Evolutionary conservation across 176 grass and related monocot genomes (phyloP), one percentile per base, ranked within the genome.

Genomic region (Aegilops longissima): DNA sequence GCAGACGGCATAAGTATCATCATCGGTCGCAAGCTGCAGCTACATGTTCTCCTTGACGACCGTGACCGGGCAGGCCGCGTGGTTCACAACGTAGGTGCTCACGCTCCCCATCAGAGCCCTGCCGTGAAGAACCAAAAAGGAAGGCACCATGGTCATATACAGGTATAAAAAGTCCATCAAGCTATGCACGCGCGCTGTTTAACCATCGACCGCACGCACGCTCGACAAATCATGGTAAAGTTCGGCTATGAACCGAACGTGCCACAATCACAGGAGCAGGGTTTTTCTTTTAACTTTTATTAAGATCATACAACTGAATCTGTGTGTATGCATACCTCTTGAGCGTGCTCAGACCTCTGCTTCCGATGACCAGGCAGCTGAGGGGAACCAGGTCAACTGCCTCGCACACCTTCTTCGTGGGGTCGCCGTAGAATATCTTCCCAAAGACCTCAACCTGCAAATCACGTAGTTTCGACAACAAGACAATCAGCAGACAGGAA

Each of bases 101-200:
- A 96, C 91, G 12, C 94, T 93, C 78, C 94, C 94, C 82, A 96
- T 76, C 82, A 96, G 88, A 25, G 85, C 94, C 92, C 94, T 96
- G 89, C 39, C 25, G 27, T 9, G 2, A 67, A 80, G 25, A 73
- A 73, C 30, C 12, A 75, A 90, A 9, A 45, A 12, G 12, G 42
- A 58, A 20, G 25, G 24, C 3, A 9, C 27, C 8, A 24, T 29
- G 4, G 25, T 12, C 25, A 30, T 2, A 16, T 51, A 17, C 49
- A 51, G 4, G 25, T 25, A 25, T 25, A 25, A 25, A 25, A 25
- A 25, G 25, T 25, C 25, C 1, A 61, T 61, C 24, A 16, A 29
- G 18, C 16, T 51, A 40, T 38, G 17, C 0, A 8, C 5, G 0
- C 4, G 1, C 25, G 25, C 25, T 25, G 29, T 31, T 79, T 16